Conservation (phyloP, 2,329 filamentous ascomycete species). For the Cucurbitaria berberidis region DNA sequence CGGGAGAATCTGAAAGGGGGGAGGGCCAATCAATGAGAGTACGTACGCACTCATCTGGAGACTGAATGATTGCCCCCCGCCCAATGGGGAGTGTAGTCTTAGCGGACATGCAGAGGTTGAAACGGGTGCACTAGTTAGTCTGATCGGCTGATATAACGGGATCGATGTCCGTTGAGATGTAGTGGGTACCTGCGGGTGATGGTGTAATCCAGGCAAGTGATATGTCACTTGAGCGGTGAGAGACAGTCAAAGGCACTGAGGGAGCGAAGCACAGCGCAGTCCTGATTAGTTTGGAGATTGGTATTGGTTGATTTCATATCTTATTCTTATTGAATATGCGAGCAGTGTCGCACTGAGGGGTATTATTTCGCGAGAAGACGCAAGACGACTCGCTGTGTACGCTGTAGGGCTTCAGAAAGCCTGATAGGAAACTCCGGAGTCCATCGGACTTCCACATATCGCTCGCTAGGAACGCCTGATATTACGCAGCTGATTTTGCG, state of each 20-base stretch:
- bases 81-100: conserved; percentile 8
- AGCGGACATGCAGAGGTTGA: conserved; percentile 17
- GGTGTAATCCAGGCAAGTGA: conserved; percentile 3
- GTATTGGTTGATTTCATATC: not conserved
- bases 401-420: not conserved
- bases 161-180: conserved; percentile 14
- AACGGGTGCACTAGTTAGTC: conserved; percentile 11
- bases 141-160: conserved; percentile 12
- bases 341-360: conserved; percentile 15
- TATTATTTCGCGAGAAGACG: conserved; percentile 15
- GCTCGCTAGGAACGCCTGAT: conserved; percentile 2
- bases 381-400: conserved; percentile 10
- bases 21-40: conserved; percentile 11
- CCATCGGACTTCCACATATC: conserved; percentile 10
- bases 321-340: not conserved
- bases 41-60: not conserved
- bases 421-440: conserved; percentile 5
- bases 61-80: not conserved
- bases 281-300: not conserved
- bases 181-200: not conserved
- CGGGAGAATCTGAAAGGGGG: conserved; percentile 3
- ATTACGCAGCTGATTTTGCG: conserved; percentile 1
- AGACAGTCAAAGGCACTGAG: no score
- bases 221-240: conserved; percentile 1
- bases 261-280: not conserved